These are phyloP conservation scores for Begonia loranthoides DNA, from an alignment of 306 rosid genomes.

Conservation along the genomic window DNA sequence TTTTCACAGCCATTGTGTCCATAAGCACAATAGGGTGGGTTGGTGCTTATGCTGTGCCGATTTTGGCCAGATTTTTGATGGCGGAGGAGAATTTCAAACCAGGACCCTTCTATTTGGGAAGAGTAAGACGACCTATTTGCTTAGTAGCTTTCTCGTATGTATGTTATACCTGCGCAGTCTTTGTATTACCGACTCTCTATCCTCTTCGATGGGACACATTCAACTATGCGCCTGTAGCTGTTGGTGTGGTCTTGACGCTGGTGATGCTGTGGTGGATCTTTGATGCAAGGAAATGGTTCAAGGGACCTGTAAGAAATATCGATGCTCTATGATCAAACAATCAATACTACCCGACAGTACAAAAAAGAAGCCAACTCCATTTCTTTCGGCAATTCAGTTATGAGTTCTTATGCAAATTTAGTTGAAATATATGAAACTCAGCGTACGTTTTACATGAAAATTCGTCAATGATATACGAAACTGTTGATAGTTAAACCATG, in stretches of 20 bases:
- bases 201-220: constrained; percentile 14
- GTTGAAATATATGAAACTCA: no score
- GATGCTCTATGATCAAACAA: background rate
- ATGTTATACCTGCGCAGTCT: constrained; percentile 19
- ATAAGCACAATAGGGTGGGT: constrained; percentile 16
- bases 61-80: constrained; percentile 17
- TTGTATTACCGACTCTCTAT: constrained; percentile 10
- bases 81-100: constrained; percentile 16
- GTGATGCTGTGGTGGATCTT: constrained; percentile 15
- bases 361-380: no score
- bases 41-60: constrained; percentile 16
- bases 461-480: no score
- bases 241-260: constrained; percentile 6
- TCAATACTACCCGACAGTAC: no score
- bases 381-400: no score
- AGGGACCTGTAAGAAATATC: constrained; percentile 26
- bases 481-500: no score
- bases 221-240: constrained; percentile 11
- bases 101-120: constrained; percentile 18
- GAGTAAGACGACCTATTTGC: constrained; percentile 14
- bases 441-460: no score
- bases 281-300: constrained; percentile 26
- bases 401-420: no score
- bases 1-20: constrained; percentile 15
- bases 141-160: constrained; percentile 16